Conservation (phyloP, 257 asterid genomes). For the Forsythia viridissima region DNA sequence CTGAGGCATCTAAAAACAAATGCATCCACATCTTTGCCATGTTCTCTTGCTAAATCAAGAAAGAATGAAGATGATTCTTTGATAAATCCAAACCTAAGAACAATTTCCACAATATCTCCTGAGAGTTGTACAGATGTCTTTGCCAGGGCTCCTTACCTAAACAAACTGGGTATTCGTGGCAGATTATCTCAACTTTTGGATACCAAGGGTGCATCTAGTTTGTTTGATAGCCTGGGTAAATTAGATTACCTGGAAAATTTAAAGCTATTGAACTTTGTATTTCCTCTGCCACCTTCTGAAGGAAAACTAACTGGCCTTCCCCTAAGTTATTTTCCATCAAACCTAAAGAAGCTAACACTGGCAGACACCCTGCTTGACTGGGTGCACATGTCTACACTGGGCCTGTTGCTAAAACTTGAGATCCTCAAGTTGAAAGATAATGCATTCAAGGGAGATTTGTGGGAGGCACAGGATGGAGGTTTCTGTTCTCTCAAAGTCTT, state of each 20-base stretch:
- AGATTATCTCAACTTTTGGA: not conserved
- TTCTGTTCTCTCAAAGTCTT: not conserved
- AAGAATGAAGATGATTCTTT: not conserved
- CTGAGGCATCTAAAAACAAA: slow-evolving; percentile 26
- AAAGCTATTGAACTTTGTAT: not conserved
- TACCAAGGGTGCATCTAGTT: not conserved
- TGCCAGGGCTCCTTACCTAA: not conserved
- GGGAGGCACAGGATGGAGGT: not conserved
- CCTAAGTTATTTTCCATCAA: not conserved
- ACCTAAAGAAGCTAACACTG: not conserved
- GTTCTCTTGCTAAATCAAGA: not conserved
- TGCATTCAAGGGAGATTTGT: not conserved
- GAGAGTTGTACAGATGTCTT: not conserved
- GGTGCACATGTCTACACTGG: slow-evolving; percentile 30
- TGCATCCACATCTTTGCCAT: not conserved
- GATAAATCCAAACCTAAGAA: not conserved
- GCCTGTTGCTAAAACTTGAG: slow-evolving; percentile 27
- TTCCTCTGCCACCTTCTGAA: not conserved
- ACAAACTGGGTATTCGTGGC: not conserved
- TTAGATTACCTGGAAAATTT: not conserved
- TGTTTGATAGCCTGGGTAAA: not conserved
- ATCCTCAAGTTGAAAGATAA: slow-evolving; percentile 22
- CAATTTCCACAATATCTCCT: not conserved
- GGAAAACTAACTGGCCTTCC: not conserved
- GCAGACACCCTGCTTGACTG: not conserved